Base-by-base conservation (phyloP, 495 filamentous ascomycete genomes). In the Tuber borchii region DNA sequence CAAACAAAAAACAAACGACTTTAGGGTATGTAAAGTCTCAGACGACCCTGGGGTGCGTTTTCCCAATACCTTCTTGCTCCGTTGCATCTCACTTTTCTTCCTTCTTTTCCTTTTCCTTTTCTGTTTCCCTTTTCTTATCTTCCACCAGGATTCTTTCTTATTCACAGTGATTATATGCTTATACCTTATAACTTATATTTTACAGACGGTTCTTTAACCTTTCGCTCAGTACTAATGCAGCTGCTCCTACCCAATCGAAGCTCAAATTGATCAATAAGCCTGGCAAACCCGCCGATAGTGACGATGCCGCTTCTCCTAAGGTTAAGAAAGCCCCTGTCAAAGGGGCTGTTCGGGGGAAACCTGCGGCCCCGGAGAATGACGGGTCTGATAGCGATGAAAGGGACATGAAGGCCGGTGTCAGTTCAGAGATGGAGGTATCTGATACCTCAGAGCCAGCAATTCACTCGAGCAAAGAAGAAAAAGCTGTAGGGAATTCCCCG, bases 21-120 rank as follows among this genome's bases (percentile, higher is more conserved):
- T 84, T 98, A 83, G 93, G 93, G 95, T 98, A 97, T 87, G 95
- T 96, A 69, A 90, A 88, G 83, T 86, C 89, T 73, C 93, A 97
- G 86, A 88, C 89, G 80, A 96, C 92, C 74, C 86, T 97, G 83
- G 90, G 92, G 94, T 96, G 89, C 87, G 93, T 90, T 72, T 44
- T 51, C 51, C 72, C 44, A 70, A 77, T 73, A 73, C 61, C 69
- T 40, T 69, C 79, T 12, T 31, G 26, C 65, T 75, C 71, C 71
- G 46, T 75, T 78, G 48, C 40, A 39, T 75, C 45, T n/a, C 19
- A 61, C 39, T 72, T 22, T 42, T 78, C 48, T 22, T 40, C 31
- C 45, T 40, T 19, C 12, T 43, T 34, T 20, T 71, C 16, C 45
- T n/a, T n/a, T n/a, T n/a, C 14, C 7, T 34, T 31, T 16, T 19